phyloP scores from a whole-genome alignment of 2,329 filamentous ascomycete genomes.

The Botrytis squamosa region DNA sequence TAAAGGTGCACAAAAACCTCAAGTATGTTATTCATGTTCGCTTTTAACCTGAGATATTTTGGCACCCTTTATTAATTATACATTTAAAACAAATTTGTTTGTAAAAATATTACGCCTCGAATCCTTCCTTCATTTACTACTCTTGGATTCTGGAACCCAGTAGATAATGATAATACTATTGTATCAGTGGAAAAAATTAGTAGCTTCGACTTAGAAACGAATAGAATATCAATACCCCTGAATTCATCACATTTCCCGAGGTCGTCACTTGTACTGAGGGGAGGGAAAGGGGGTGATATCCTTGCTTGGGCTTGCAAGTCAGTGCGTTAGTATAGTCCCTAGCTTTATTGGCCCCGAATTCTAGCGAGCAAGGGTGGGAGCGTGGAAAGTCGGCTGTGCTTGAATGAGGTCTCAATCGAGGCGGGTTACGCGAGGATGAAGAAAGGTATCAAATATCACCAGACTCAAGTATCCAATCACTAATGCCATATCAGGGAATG shows the following conservation, averaged over 20 bases:
- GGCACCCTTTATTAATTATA: no score
- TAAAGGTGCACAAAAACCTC: no score
- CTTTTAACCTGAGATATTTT: no score
- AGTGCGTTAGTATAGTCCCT: background rate
- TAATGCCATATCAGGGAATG: background rate
- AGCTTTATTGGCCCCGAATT: background rate
- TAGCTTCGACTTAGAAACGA: background rate
- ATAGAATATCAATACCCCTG: accelerated
- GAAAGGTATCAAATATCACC: background rate
- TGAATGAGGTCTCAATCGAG: background rate
- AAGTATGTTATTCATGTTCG: background rate
- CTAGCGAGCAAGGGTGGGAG: background rate
- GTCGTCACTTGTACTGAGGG: background rate
- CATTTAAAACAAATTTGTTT: no score
- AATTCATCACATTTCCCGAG: no score
- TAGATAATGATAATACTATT: background rate
- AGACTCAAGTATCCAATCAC: no score
- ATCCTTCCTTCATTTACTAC: background rate
- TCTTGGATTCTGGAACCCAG: background rate
- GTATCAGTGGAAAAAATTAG: background rate
- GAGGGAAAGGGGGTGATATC: no score
- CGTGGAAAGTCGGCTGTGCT: background rate
- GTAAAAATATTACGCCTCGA: background rate
- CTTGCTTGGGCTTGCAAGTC: background rate
- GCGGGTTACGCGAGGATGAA: background rate